These are phyloP conservation scores for Thuja plicata DNA, from an alignment of 83 land plant species.

Conservation along the genomic window DNA sequence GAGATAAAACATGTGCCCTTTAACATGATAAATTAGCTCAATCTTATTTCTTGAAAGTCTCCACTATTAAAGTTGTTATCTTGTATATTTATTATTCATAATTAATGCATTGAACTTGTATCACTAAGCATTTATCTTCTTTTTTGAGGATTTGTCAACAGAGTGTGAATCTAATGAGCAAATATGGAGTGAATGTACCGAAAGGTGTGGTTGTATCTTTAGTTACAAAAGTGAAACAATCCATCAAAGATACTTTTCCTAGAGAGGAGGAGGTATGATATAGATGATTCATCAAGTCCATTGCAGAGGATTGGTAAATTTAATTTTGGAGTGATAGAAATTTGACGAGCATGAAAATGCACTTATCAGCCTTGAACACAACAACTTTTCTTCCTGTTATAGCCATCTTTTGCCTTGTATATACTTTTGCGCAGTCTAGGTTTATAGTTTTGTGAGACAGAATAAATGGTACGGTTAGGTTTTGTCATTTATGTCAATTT, in stretches of 20 bases:
- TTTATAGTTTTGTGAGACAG: too few relatives aligned
- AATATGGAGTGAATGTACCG: constrained; percentile 92
- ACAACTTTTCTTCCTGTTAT: background rate
- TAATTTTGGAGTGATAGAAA: background rate
- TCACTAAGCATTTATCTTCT: background rate
- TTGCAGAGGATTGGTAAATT: background rate
- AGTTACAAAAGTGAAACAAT: constrained; percentile 55
- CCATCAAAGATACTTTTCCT: constrained; percentile 63
- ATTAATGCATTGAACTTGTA: background rate
- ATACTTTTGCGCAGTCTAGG: background rate
- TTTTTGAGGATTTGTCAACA: constrained; percentile 24
- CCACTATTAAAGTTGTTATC: background rate
- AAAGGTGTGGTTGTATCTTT: constrained; percentile 78
- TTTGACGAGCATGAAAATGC: background rate
- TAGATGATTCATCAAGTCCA: background rate
- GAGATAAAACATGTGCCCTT: background rate
- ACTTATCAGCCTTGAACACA: background rate
- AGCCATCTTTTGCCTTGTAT: background rate
- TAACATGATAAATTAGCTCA: background rate
- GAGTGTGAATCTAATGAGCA: constrained; percentile 93
- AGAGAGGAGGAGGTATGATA: constrained; percentile 68
- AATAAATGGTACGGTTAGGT: too few relatives aligned
- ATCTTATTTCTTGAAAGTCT: background rate
- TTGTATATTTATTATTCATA: background rate
- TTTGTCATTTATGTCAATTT: too few relatives aligned